Evolutionary conservation across 768 basidiomycete genomes (phyloP).

Genomic region (Phlebiopsis flavidoalba): DNA sequence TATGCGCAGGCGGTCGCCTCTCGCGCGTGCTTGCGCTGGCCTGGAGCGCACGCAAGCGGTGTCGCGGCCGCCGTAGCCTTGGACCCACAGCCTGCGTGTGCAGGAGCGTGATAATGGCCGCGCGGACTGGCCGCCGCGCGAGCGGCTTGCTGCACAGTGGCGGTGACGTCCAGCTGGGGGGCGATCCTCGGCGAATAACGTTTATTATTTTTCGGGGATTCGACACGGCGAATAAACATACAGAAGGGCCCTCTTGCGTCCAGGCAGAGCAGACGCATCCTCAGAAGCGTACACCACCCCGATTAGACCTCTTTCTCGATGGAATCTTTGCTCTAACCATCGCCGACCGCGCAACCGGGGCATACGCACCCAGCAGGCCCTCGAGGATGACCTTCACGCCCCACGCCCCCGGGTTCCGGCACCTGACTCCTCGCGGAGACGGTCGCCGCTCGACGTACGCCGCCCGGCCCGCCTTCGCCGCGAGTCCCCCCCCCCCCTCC

Average conservation of each 20-base stretch:
- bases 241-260: no score
- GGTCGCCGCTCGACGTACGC: slow-evolving; percentile 70
- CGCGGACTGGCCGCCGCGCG: no score
- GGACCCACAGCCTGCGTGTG: background rate
- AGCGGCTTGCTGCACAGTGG: no score
- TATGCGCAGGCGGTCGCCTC: no score
- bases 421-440: slow-evolving; percentile 29
- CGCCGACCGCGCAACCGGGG: background rate
- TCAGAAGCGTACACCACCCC: background rate
- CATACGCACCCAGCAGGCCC: slow-evolving; percentile 31
- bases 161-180: no score
- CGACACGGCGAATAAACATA: no score
- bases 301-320: background rate
- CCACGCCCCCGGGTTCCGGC: slow-evolving; percentile 91
- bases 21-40: no score
- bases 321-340: background rate
- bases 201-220: no score
- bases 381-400: slow-evolving; percentile 75
- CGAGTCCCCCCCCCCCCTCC: no score
- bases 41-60: no score
- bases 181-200: no score
- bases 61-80: background rate
- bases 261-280: no score
- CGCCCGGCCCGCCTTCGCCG: slow-evolving; percentile 84
- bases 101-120: background rate